Percentiles rank a stretch among this genome's conserved stretches.
Evolutionary conservation across 768 basidiomycete species (phyloP).

Genomic region (Leucocoprinus sp.): DNA sequence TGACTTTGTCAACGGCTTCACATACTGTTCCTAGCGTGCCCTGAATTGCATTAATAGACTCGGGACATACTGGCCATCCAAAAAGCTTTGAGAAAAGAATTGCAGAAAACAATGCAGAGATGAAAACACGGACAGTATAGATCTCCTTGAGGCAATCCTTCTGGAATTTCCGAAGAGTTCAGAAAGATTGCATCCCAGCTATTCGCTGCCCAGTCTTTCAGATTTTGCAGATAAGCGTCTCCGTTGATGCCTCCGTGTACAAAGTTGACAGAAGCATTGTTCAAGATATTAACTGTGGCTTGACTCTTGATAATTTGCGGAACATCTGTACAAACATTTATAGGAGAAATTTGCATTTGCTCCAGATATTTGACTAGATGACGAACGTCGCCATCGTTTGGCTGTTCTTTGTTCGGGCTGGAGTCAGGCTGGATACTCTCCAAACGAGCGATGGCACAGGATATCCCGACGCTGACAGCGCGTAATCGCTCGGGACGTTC

Average conservation of each 20-base stretch:
- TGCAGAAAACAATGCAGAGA: background rate
- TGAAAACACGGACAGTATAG: conserved; percentile 57
- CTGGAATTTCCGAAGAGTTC: conserved; percentile 71
- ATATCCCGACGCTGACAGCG: conserved; percentile 75
- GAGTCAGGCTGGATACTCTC: conserved; percentile 26
- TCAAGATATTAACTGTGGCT: conserved; percentile 45
- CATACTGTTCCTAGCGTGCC: conserved; percentile 80
- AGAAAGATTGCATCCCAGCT: conserved; percentile 53
- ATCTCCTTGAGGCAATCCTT: conserved; percentile 65
- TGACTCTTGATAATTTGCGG: conserved; percentile 45
- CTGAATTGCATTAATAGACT: conserved; percentile 68
- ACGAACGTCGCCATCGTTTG: background rate
- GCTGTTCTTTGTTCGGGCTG: background rate
- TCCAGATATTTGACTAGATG: conserved; percentile 22
- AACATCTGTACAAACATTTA: conserved; percentile 14
- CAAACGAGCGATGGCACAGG: conserved; percentile 69
- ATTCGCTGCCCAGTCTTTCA: conserved; percentile 50
- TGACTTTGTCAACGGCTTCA: conserved; percentile 75
- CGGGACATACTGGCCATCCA: conserved; percentile 56
- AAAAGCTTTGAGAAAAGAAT: background rate
- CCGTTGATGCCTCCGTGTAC: conserved; percentile 64
- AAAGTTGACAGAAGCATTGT: conserved; percentile 61
- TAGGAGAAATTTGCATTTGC: conserved; percentile 17
- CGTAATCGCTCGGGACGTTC: conserved; percentile 86
- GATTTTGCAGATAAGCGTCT: conserved; percentile 57